Evolutionary conservation across 352 stramenopile species (phyloP), one percentile per base, ranked within the genome.

Genomic region (Phytophthora cactorum): DNA sequence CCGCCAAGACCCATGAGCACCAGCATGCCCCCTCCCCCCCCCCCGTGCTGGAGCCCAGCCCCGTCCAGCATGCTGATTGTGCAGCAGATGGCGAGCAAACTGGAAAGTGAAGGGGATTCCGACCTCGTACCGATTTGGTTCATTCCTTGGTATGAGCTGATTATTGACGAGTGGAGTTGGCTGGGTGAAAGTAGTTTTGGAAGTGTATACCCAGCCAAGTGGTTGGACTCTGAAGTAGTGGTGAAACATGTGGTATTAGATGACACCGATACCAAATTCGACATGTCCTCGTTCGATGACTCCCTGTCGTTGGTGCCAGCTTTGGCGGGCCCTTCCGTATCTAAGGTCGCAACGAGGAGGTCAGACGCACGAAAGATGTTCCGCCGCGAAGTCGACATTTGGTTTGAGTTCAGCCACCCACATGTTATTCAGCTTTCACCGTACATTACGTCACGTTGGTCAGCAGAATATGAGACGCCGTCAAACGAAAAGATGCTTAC

Each of bases 321-420:
- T 22, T 22, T 22, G 22, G 29, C 29, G 7, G 29, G 7, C 7
- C 29, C 29, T 11, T 5, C 52, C 5, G 49, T 29, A 2, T 52
- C 49, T 1, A 2, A 46, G n/a, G 10, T 6, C 3, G 14, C 28
- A 44, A 39, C 36, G 10, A 59, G 43, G 31, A 32, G 41, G 47
- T 29, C 27, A 9, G 59, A 66, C 47, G 38, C 62, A 2, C 14
- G 38, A 3, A 12, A 8, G 3, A 68, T 63, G 51, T 72, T 72
- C 47, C 51, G 52, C 8, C 59, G 25, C 2, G 66, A 73, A 44
- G 66, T 69, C 2, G 41, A 59, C 14, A 62, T 73, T 39, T 73
- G 66, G 66, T 69, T 73, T 36, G 31, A 49, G 0, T 53, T 73
- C 9, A 65, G 43, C 22, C 66, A 73, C 25, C 66, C 66, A 10